Base-by-base conservation (phyloP, 768 basidiomycete species). In the Boletales sp. region DNA sequence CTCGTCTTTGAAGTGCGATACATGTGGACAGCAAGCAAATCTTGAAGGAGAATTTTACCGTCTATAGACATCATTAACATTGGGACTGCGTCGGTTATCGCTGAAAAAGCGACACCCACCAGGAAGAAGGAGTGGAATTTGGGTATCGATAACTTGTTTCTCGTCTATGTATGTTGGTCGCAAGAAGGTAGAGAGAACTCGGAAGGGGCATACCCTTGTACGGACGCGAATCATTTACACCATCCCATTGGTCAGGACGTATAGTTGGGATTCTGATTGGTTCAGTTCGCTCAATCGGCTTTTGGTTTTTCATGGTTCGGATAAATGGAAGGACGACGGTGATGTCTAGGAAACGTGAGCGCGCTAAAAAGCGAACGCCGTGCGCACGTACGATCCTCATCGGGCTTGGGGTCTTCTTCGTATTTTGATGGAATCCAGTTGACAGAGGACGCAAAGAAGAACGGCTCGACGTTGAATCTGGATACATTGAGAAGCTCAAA, bases 371-470 rank as follows among this genome's bases (percentile, higher is more conserved):
- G 7, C 52, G 40, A 75, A 72, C 17, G 74, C 45, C 40, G 47
- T 45, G 21, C 53, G 36, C 17, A 71, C 81, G 57, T 58, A 84
- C 81, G 82, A 66, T 84, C 83, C 54, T 66, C 52, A 0, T 65
- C 63, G 19, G 60, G 51, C 18, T 60, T 52, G 2, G 75, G 63
- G 37, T 77, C 77, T 57, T 83, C 82, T 53, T 83, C 74, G 38
- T 79, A 86, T 46, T 82, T 77, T 1, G 81, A 80, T 0, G 84
- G 84, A 41, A 84, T 86, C 82, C 82, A 84, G 54, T 80, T 83
- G 13, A 76, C 60, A 0, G 82, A 79, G 2, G 82, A 83, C 0
- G 81, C 79, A 57, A 83, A 84, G 59, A 79, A 84, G 66, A 84
- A 83, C 1, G 83, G 83, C 52, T 84, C 83, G 36, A 84, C 73